Evolutionary conservation across 1,284 basidiomycete genomes (phyloP).

Genomic region (Ganoderma lingzhi): DNA sequence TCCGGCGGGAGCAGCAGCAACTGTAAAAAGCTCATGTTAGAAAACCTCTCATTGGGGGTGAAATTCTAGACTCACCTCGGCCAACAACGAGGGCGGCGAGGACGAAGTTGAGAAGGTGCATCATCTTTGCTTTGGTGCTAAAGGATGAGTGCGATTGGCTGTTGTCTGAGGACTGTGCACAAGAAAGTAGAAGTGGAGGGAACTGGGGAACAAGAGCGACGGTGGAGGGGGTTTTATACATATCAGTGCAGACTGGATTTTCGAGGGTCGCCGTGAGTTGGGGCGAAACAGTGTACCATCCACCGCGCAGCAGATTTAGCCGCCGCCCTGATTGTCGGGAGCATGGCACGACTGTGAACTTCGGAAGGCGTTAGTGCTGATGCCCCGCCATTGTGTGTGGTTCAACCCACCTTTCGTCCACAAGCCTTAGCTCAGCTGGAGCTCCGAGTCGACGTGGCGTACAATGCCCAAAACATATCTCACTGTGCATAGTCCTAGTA

Average conservation of each 20-base stretch:
- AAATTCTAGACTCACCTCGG: neutral
- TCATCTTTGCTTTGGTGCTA: slow-evolving; percentile 4
- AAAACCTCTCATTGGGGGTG: neutral
- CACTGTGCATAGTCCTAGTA: neutral
- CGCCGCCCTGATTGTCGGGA: neutral
- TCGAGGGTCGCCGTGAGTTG: neutral
- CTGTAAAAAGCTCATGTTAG: neutral
- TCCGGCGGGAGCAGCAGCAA: neutral
- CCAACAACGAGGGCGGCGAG: slow-evolving; percentile 12
- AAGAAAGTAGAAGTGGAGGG: neutral
- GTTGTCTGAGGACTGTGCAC: slow-evolving; percentile 2
- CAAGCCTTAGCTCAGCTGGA: neutral
- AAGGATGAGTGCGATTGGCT: neutral
- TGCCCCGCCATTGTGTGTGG: neutral
- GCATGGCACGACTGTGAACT: slow-evolving; percentile 1
- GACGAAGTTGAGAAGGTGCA: slow-evolving; percentile 13
- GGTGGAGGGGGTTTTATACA: neutral
- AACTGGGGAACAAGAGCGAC: neutral
- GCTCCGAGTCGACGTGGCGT: neutral
- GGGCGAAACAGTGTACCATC: neutral
- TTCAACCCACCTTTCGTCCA: neutral
- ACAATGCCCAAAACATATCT: neutral
- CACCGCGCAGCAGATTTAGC: slow-evolving; percentile 3
- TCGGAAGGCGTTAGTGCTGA: slow-evolving; percentile 1
- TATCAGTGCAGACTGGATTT: neutral